These are phyloP conservation scores for Rhizoclosmatium sp. DNA, from an alignment of 192 early-diverging fungal genomes.

Conservation along the genomic window DNA sequence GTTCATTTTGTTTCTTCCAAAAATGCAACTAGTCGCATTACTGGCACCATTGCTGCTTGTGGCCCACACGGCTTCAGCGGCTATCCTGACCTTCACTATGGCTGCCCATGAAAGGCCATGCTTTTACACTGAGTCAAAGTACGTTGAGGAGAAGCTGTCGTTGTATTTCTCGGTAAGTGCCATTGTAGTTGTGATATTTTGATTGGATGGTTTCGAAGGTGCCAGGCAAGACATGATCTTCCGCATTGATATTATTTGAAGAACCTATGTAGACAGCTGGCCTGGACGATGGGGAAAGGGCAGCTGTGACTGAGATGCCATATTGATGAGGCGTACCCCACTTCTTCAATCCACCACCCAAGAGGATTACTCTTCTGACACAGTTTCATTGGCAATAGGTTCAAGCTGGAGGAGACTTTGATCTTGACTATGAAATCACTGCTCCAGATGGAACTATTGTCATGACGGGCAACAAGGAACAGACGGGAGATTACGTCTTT, in stretches of 20 bases:
- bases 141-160: constrained; percentile 87
- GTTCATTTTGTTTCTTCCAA: constrained; percentile 13
- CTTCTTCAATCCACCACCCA: too few species aligned
- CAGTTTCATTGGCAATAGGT: constrained; percentile 62
- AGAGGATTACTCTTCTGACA: not conserved
- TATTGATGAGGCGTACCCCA: not conserved
- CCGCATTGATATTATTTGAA: too few species aligned
- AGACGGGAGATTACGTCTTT: constrained; percentile 96
- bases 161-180: constrained; percentile 97
- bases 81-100: constrained; percentile 85
- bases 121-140: constrained; percentile 84
- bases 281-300: not conserved
- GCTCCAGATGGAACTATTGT: constrained; percentile 76
- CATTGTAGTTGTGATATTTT: not conserved
- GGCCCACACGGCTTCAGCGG: constrained; percentile 46
- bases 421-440: constrained; percentile 91
- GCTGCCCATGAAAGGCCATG: constrained; percentile 90
- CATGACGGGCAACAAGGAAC: constrained; percentile 83
- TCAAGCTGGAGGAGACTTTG: constrained; percentile 95
- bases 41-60: not conserved
- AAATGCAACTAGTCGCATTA: too few species aligned
- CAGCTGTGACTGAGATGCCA: not conserved
- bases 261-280: too few species aligned
- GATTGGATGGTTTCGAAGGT: too few species aligned
- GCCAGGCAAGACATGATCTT: too few species aligned